Evolutionary conservation across 2,329 filamentous ascomycete genomes (phyloP), one percentile per base, ranked within the genome.

Genomic region (Coniochaeta ligniaria): DNA sequence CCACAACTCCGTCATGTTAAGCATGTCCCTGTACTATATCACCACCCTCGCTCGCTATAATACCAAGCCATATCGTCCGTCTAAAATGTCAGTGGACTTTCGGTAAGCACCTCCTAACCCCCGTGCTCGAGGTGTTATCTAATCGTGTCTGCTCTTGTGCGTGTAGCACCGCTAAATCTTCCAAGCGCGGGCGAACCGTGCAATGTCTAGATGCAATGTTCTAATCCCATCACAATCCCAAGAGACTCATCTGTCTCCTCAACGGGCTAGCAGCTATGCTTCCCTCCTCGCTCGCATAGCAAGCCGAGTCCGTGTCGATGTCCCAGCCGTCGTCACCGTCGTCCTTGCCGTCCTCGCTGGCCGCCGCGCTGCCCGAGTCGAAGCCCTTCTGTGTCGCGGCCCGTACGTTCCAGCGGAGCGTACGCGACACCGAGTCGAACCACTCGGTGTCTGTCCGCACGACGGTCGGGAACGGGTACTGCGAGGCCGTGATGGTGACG

Each of bases 381-480:
- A 96, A 99, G 3, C 86, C 91, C 74, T 97, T 98, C 75, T 99
- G 95, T 60, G 89, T 88, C 6, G 94, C 93, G 5, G 92, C 93
- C 54, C 95, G 84, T 28, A 90, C 94, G 76, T 99, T 99, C 95
- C 95, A 99, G 64, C 93, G 84, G 62, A 99, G 80, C 3, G 94
- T 96, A 63, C 94, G 86, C 59, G 91, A 92, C 57, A 99, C 92
- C 69, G 91, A 96, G 74, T 97, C 91, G 71, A 99, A 97, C 95
- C 95, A 99, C 74, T 99, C 95, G 1, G 89, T 90, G 63, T 88
- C 88, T 64, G 89, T 91, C 65, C 92, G 90, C 61, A 96, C 91
- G 50, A 99, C 94, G 1, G 95, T 98, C 2, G 95, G 95, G 78
- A 99, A 98, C 0, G 95, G 95, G 70, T 97, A 99, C 72, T 96